These are phyloP conservation scores for Cucurbita argyrosperma DNA, from an alignment of 306 rosid species.

Conservation along the genomic window DNA sequence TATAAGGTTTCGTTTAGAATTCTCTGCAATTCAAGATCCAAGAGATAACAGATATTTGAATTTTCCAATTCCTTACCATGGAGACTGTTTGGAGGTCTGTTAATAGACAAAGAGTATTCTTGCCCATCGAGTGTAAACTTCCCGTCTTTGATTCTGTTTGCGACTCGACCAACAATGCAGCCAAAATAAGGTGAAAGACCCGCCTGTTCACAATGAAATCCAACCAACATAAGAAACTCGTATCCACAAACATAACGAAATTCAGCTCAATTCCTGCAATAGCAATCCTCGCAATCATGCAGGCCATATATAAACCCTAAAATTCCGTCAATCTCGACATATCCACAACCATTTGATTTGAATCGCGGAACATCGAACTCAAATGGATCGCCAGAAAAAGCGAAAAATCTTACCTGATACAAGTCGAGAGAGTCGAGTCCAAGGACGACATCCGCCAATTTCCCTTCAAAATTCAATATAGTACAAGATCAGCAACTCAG, in stretches of 20 bases:
- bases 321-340: background rate
- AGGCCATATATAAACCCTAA: background rate
- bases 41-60: background rate
- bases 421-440: slow-evolving; percentile 83
- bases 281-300: background rate
- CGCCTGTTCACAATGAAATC: slow-evolving; percentile 31
- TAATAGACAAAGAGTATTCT: slow-evolving; percentile 58
- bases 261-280: background rate
- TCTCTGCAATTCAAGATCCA: background rate
- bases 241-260: background rate
- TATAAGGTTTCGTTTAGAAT: background rate
- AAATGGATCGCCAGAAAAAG: background rate
- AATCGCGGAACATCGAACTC: background rate
- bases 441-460: slow-evolving; percentile 75
- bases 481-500: background rate
- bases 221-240: background rate
- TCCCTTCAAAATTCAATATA: slow-evolving; percentile 30
- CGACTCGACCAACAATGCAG: slow-evolving; percentile 93
- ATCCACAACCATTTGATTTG: background rate
- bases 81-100: slow-evolving; percentile 81
- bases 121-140: slow-evolving; percentile 63
- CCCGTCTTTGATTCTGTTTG: slow-evolving; percentile 78
- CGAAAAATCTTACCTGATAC: slow-evolving; percentile 34
- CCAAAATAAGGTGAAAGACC: slow-evolving; percentile 80
- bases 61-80: slow-evolving; percentile 47